phyloP scores from a whole-genome alignment of 768 basidiomycete species.

The Suillus hirtellus region DNA sequence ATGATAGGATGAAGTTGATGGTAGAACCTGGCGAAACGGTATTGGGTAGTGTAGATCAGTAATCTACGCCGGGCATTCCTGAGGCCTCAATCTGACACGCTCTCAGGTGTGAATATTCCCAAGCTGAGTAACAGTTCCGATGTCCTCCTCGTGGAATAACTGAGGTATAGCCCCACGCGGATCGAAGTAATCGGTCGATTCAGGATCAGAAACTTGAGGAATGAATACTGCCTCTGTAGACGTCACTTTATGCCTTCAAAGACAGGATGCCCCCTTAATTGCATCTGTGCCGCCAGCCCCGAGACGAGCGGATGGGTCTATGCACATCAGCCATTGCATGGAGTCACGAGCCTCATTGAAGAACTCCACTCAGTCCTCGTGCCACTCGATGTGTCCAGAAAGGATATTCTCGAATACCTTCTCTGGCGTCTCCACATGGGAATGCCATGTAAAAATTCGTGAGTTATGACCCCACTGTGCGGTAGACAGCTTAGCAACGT shows the following conservation, averaged over 20 bases:
- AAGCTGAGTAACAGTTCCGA: slow-evolving; percentile 22
- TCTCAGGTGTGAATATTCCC: too few species aligned
- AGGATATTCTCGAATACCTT: slow-evolving; percentile 98
- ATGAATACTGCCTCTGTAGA: slow-evolving; percentile 91
- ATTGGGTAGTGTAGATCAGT: neutral
- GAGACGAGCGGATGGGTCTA: slow-evolving; percentile 76
- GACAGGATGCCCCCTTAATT: slow-evolving; percentile 87
- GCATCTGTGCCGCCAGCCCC: slow-evolving; percentile 88
- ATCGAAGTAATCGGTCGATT: slow-evolving; percentile 99
- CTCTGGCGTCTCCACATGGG: slow-evolving; percentile 97
- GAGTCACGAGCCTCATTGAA: slow-evolving; percentile 87
- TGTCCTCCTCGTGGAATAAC: slow-evolving; percentile 88
- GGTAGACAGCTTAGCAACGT: slow-evolving; percentile 16
- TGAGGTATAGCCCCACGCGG: slow-evolving; percentile 90
- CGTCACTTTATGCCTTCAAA: slow-evolving; percentile 84
- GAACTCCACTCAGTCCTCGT: slow-evolving; percentile 90
- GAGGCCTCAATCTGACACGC: too few species aligned
- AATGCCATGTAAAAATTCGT: slow-evolving; percentile 95
- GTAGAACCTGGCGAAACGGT: neutral
- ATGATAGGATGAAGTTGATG: neutral
- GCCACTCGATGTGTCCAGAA: slow-evolving; percentile 92
- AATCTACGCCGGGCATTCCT: neutral
- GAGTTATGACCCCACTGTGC: slow-evolving; percentile 97
- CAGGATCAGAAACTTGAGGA: slow-evolving; percentile 91
- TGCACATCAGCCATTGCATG: slow-evolving; percentile 81